These are phyloP conservation scores for Leccinum griseonigrum DNA, from an alignment of 1,284 basidiomycete genomes.

Conservation along the genomic window DNA sequence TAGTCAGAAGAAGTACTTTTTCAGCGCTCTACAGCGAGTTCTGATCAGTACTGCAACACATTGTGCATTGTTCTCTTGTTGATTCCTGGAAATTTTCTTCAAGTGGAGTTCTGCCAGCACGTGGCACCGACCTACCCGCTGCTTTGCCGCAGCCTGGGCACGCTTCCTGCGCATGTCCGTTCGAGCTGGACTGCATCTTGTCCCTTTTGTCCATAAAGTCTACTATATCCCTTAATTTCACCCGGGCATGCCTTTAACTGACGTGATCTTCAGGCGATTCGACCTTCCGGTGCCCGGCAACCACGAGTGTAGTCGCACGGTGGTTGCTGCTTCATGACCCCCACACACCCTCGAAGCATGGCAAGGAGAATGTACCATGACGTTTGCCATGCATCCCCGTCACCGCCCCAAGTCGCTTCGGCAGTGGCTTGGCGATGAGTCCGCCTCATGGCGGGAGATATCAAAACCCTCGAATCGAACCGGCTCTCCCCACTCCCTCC, in stretches of 20 bases:
- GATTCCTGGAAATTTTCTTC: neutral
- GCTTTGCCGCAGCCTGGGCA: conserved; percentile 10
- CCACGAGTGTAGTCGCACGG: conserved; percentile 12
- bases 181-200: conserved; percentile 18
- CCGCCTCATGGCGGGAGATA: conserved; percentile 29
- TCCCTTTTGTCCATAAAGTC: conserved; percentile 12
- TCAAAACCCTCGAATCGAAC: conserved; percentile 28
- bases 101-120: conserved; percentile 6
- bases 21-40: neutral
- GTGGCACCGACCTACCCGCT: conserved; percentile 11
- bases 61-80: neutral
- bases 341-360: conserved; percentile 29
- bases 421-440: conserved; percentile 28
- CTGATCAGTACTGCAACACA: no score
- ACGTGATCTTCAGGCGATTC: conserved; percentile 28
- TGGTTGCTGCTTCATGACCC: conserved; percentile 7
- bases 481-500: conserved; percentile 9
- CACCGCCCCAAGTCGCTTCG: conserved; percentile 33
- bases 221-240: conserved; percentile 26
- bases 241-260: conserved; percentile 15
- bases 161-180: conserved; percentile 27
- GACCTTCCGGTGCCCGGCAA: conserved; percentile 23
- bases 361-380: conserved; percentile 28
- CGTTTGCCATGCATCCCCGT: conserved; percentile 18
- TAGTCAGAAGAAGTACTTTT: neutral